These are phyloP conservation scores for Eimeria brunetti DNA, from an alignment of 169 alveolate species.

Conservation along the genomic window DNA sequence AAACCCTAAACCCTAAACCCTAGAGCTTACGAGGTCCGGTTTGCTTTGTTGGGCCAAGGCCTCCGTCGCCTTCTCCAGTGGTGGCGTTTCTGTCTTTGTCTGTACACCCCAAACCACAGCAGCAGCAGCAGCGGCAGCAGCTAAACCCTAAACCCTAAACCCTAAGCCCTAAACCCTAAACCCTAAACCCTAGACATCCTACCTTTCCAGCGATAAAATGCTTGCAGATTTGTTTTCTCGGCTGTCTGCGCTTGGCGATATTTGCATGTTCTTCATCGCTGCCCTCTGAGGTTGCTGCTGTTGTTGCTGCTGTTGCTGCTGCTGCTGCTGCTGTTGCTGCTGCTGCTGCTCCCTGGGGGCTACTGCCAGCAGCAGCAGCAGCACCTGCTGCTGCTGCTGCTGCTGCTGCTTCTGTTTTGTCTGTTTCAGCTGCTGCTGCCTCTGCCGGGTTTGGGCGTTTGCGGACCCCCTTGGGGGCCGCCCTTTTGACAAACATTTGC, in stretches of 20 bases:
- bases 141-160: conserved; percentile 17
- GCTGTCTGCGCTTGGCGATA: neutral
- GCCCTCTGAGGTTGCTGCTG: conserved; percentile 2
- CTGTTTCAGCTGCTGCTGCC: neutral
- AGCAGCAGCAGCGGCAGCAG: neutral
- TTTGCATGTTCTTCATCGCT: conserved; percentile 59
- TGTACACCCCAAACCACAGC: conserved; percentile 15
- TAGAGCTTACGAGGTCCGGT: conserved; percentile 1
- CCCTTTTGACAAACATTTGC: conserved; percentile 19
- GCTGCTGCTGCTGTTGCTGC: too few species aligned
- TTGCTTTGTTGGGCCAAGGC: conserved; percentile 55
- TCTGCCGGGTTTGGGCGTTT: conserved; percentile 17
- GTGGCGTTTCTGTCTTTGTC: neutral
- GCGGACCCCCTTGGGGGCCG: conserved; percentile 24
- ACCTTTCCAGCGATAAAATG: conserved; percentile 36
- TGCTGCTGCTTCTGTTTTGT: neutral
- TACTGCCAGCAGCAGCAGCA: neutral
- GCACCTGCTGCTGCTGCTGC: neutral
- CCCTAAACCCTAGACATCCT: neutral
- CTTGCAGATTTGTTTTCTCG: neutral
- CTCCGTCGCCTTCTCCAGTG: neutral
- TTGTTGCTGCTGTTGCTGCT: neutral
- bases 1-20: neutral
- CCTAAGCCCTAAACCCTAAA: neutral
- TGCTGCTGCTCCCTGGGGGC: neutral